Evolutionary conservation across 768 basidiomycete species (phyloP).

Genomic region (Amylocystis lapponica): DNA sequence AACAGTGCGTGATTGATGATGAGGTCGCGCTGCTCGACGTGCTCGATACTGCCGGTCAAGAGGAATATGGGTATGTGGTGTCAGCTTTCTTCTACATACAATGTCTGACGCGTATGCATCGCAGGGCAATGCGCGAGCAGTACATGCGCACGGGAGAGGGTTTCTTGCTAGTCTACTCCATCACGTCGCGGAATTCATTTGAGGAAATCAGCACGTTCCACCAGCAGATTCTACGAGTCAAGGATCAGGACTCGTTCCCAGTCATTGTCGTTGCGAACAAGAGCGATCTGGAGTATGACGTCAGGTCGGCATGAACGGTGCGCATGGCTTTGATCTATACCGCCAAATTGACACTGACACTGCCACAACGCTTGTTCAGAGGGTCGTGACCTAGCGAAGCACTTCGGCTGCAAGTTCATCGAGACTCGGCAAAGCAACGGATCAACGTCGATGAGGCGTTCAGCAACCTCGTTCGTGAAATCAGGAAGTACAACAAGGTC

Average conservation of each 20-base stretch:
- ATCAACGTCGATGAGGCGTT: slow-evolving; percentile 98
- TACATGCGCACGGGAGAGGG: slow-evolving; percentile 99
- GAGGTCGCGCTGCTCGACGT: slow-evolving; percentile 97
- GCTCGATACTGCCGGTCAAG: slow-evolving; percentile 95
- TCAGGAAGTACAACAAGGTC: slow-evolving; percentile 91
- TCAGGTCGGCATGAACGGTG: slow-evolving; percentile 94
- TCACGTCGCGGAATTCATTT: slow-evolving; percentile 96
- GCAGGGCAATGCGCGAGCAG: slow-evolving; percentile 96
- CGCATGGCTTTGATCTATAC: slow-evolving; percentile 2
- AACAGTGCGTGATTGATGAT: slow-evolving; percentile 97
- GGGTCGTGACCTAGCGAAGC: slow-evolving; percentile 95
- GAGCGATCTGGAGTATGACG: slow-evolving; percentile 94
- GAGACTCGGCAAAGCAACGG: slow-evolving; percentile 96
- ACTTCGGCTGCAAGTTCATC: slow-evolving; percentile 90
- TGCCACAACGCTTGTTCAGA: slow-evolving; percentile 63
- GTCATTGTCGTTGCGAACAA: slow-evolving; percentile 98
- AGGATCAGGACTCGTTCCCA: slow-evolving; percentile 93
- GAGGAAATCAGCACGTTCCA: slow-evolving; percentile 96
- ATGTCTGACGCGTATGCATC: slow-evolving; percentile 2
- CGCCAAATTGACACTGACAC: slow-evolving; percentile 1
- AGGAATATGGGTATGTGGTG: slow-evolving; percentile 85
- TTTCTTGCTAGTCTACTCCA: slow-evolving; percentile 95
- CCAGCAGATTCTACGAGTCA: slow-evolving; percentile 93
- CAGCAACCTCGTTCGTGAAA: slow-evolving; percentile 87
- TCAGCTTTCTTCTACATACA: not conserved